phyloP scores from a whole-genome alignment of 345 rosid genomes.

The Hypericum androsaemum region DNA sequence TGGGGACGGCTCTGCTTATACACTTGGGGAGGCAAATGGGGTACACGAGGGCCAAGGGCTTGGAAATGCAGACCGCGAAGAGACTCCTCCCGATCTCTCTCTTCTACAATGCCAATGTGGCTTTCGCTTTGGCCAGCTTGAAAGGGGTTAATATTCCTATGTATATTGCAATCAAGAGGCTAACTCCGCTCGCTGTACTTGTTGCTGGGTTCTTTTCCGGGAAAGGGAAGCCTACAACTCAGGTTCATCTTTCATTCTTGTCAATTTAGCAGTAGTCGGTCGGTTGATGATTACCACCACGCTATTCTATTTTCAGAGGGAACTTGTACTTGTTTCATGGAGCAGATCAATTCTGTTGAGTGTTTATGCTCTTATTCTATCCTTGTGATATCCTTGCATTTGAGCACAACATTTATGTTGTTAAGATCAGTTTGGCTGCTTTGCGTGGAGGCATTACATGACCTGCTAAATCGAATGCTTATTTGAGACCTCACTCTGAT shows the following conservation, averaged over 20 bases:
- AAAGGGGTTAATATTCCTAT: conserved; percentile 96
- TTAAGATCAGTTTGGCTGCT: no score
- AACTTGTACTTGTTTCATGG: no score
- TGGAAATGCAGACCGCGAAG: conserved; percentile 54
- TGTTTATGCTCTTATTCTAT: no score
- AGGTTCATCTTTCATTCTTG: conserved; percentile 31
- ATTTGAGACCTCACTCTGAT: conserved; percentile 8
- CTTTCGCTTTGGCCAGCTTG: conserved; percentile 94
- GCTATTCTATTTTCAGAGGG: no score
- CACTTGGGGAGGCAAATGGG: conserved; percentile 62
- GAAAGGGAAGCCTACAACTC: conserved; percentile 68
- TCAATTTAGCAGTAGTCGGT: background rate
- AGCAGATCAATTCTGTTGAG: no score
- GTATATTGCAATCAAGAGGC: conserved; percentile 97
- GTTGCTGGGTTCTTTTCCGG: conserved; percentile 61
- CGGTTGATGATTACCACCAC: background rate
- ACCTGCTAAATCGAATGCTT: no score
- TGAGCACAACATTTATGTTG: no score
- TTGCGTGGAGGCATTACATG: no score
- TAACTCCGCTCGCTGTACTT: conserved; percentile 85
- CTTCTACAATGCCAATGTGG: conserved; percentile 96
- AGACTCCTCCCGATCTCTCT: conserved; percentile 75
- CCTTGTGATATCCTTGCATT: no score
- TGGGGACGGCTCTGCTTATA: conserved; percentile 76
- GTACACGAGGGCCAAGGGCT: conserved; percentile 48